phyloP scores from a whole-genome alignment of 1,139 yeast species.

The Yamadazyma diospyri region DNA sequence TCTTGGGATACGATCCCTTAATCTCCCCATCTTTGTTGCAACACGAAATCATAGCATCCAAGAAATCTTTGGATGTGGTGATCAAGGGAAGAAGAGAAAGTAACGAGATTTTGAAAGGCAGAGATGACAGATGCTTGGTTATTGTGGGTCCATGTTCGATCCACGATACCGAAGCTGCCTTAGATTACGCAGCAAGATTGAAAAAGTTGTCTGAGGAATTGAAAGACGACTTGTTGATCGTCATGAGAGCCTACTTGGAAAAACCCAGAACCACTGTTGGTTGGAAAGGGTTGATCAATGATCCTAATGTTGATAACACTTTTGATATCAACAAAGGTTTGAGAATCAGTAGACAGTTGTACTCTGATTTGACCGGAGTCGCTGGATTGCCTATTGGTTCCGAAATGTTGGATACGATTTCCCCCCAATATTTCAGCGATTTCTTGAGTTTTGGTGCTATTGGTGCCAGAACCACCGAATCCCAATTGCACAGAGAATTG shows the following conservation, averaged over 20 bases:
- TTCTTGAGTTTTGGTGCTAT: constrained; percentile 92
- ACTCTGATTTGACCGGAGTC: constrained; percentile 73
- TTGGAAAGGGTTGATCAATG: constrained; percentile 97
- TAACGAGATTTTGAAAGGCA: constrained; percentile 63
- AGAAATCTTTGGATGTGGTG: constrained; percentile 62
- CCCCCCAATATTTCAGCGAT: constrained; percentile 96
- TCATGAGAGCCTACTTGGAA: constrained; percentile 97
- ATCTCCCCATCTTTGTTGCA: constrained; percentile 85
- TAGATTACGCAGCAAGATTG: constrained; percentile 78
- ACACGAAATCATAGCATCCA: constrained; percentile 70
- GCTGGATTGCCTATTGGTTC: constrained; percentile 84
- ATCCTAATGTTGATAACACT: constrained; percentile 90
- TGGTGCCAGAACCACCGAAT: constrained; percentile 98
- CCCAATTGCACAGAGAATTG: constrained; percentile 94
- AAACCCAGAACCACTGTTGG: constrained; percentile 99
- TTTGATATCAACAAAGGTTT: constrained; percentile 95
- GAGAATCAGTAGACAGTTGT: constrained; percentile 80
- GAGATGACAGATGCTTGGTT: constrained; percentile 78
- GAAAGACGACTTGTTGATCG: constrained; percentile 69
- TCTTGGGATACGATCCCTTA: constrained; percentile 86
- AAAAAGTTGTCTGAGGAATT: constrained; percentile 66
- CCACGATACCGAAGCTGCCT: constrained; percentile 86
- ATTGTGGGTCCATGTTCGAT: constrained; percentile 96
- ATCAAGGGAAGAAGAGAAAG: constrained; percentile 75
- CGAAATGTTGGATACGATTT: constrained; percentile 96